Evolutionary conservation across 202 grass and related monocot species (phyloP).

Genomic region (Schoenoplectus tabernaemontani): DNA sequence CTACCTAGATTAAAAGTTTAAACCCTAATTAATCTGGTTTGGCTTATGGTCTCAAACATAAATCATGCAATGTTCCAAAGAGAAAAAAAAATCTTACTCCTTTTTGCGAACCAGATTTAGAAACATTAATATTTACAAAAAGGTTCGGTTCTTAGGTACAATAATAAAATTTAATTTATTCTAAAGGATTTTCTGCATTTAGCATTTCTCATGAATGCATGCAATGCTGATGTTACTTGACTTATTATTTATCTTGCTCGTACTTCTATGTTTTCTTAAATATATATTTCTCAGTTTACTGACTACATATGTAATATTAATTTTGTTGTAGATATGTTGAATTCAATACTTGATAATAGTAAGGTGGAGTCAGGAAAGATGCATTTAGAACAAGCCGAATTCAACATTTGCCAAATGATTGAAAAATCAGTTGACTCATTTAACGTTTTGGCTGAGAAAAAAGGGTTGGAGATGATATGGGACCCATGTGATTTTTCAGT

Average conservation of each 20-base stretch:
- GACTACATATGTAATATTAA: constrained; percentile 8
- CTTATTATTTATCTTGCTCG: not conserved
- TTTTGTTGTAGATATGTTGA: constrained; percentile 49
- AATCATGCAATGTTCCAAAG: not conserved
- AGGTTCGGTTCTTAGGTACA: too few relatives aligned
- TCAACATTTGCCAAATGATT: constrained; percentile 51
- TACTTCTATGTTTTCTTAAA: not conserved
- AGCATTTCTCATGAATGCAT: not conserved
- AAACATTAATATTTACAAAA: not conserved
- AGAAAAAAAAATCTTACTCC: not conserved
- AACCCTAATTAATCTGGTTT: not conserved
- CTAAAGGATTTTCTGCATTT: not conserved
- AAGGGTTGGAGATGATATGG: constrained; percentile 63
- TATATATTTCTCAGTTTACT: not conserved
- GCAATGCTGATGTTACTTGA: not conserved
- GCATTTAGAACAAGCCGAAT: constrained; percentile 48
- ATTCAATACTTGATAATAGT: constrained; percentile 60
- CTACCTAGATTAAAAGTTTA: not conserved
- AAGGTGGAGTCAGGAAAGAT: constrained; percentile 87
- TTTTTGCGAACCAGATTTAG: not conserved
- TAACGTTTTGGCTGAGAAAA: constrained; percentile 40
- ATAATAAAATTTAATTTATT: not conserved
- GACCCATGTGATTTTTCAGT: constrained; percentile 76
- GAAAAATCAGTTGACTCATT: constrained; percentile 65
- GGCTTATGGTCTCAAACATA: not conserved